Evolutionary conservation across 495 filamentous ascomycete species (phyloP), one percentile per base, ranked within the genome.

Genomic region (Parachaetomium inaequale): DNA sequence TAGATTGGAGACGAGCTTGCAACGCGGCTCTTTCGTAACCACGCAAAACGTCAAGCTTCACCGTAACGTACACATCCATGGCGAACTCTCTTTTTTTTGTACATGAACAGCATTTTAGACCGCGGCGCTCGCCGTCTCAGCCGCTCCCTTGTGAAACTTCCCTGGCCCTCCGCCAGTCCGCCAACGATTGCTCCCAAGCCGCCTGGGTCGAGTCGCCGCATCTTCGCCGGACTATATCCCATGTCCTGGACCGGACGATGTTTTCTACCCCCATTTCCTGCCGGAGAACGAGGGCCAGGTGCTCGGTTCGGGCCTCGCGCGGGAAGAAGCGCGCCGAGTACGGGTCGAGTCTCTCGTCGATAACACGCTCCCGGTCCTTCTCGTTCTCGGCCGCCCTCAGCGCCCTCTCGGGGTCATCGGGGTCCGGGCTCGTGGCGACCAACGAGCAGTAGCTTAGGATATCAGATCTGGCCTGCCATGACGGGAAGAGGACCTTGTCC

Each of bases 271-370:
- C 85, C 64, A 88, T 82, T 76, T 98, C 93, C 73, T 90, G 92
- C 63, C 93, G 83, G 34, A 98, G 74, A 49, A 96, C 62, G 34
- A 75, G 81, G 12, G 92, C 92, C 51, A 98, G 71, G 43, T 82
- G 83, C 75, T 98, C 91, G 2, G 93, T 95, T 59, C 93, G 80
- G 47, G 90, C 81, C 74, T 98, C 92, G 47, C 83, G 79, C 0
- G 93, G 92, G 63, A 92, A 93, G 68, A 88, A 96, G 29, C 93
- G 80, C 25, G 79, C 91, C 21, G 88, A 92, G 68, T 98, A 98
- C 19, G 94, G 94, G 75, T 98, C 94, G 58, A 98, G 74, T 61
- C 94, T 79, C 73, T 97, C 94, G 75, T 98, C 81, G 17, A 98
- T 87, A 6, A 93, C 81, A 55, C 86, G 80, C 68, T 96, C 91